Base-by-base conservation (phyloP, 306 rosid genomes). In the Cucumis cinereus region DNA sequence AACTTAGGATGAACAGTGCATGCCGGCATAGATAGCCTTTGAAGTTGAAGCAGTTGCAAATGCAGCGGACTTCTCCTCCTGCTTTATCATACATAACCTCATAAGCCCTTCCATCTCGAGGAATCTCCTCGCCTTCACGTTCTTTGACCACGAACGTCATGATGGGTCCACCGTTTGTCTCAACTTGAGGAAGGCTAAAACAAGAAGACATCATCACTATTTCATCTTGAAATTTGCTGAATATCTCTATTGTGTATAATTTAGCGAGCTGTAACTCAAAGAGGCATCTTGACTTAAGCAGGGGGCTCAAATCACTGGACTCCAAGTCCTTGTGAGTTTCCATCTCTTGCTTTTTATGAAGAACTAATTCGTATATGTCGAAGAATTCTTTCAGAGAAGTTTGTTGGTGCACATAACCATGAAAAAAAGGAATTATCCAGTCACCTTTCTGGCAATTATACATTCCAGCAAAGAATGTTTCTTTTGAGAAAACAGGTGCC, bases 1-100 rank as follows among this genome's bases (percentile, higher is more conserved):
- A 89, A 71, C 83, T 86, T 43, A 94, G 97, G 85, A 91, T 75
- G 80, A 85, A 91, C 74, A 94, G 77, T 28, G 97, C 89, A 81
- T 94, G 98, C 38, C 98, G 79, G 88, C 98, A 94, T 30, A 91
- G 86, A 83, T 90, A 91, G 74, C 98, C 97, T 82, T 87, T 91
- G 85, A 90, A 87, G 89, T 91, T 91, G 77, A 90, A 89, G 85
- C 98, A 94, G 83, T 85, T 50, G 77, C 98, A 94, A 28, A 79
- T 59, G 84, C 98, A 94, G 56, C 93, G 97, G 24, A 91, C 85
- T 77, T 94, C 96, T 40, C 87, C 80, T 74, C 83, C 91, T 0
- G 90, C 86, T 86, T 94, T 91, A 83, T 94, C 97, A 60, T 85
- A 90, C 74, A 84, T 70, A 74, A 91, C 98, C 83, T 91, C 98